Evolutionary conservation across 805 yeast genomes (phyloP).

Genomic region (Kazachstania africana): DNA sequence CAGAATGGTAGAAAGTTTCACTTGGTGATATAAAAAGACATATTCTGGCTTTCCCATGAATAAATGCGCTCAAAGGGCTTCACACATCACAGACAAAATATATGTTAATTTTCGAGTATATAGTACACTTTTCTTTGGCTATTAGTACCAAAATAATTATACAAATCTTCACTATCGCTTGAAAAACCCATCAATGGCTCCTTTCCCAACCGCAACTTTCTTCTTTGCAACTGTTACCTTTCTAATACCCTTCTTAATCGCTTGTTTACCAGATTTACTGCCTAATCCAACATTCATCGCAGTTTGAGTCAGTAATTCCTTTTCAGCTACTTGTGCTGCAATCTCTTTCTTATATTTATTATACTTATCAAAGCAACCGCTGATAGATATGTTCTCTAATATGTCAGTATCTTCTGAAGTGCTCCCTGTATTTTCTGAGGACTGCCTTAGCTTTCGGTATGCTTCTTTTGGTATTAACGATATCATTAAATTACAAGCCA

Average conservation of each 20-base stretch:
- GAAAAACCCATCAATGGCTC: constrained; percentile 63
- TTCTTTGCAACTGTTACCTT: constrained; percentile 24
- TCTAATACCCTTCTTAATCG: constrained; percentile 15
- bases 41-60: too few species aligned
- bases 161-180: constrained; percentile 24
- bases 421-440: background rate
- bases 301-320: constrained; percentile 22
- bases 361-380: constrained; percentile 25
- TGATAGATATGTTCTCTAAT: background rate
- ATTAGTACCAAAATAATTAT: too few species aligned
- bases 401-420: constrained; percentile 5
- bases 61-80: too few species aligned
- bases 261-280: constrained; percentile 4
- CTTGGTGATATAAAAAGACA: too few species aligned
- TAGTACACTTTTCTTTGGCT: too few species aligned
- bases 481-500: constrained; percentile 32
- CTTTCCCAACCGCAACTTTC: constrained; percentile 44
- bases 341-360: constrained; percentile 17
- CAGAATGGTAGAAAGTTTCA: too few species aligned
- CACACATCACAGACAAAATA: too few species aligned
- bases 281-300: constrained; percentile 22
- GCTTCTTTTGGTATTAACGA: constrained; percentile 38
- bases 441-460: constrained; percentile 10
- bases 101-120: too few species aligned
- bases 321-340: constrained; percentile 13